phyloP scores from a whole-genome alignment of 371 early-diverging fungal genomes.

The Saksenaea oblongispora region DNA sequence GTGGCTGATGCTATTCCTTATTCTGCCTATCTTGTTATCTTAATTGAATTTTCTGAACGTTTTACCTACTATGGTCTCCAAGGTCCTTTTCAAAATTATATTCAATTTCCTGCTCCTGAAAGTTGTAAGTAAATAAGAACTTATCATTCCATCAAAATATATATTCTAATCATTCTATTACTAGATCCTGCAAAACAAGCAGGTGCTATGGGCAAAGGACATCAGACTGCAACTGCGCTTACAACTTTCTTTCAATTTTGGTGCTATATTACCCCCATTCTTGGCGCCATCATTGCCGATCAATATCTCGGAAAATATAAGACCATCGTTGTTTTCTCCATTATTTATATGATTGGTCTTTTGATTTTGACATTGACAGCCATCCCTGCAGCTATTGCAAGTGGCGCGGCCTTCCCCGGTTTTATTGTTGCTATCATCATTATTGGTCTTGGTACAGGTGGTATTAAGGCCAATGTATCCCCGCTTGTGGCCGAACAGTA shows the following conservation, averaged over 20 bases:
- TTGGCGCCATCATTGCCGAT: slow-evolving; percentile 87
- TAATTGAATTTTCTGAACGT: slow-evolving; percentile 79
- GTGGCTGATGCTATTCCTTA: slow-evolving; percentile 55
- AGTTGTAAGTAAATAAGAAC: slow-evolving; percentile 41
- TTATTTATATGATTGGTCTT: slow-evolving; percentile 76
- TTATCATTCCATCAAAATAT: too few relatives aligned
- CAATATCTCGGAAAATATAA: slow-evolving; percentile 82
- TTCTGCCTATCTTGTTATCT: slow-evolving; percentile 63
- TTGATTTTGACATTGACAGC: slow-evolving; percentile 65
- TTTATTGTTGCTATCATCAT: slow-evolving; percentile 67
- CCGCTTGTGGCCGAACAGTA: slow-evolving; percentile 52
- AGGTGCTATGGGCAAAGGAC: slow-evolving; percentile 50
- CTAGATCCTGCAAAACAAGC: slow-evolving; percentile 45
- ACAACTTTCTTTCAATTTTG: slow-evolving; percentile 81
- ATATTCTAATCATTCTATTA: slow-evolving; percentile 10
- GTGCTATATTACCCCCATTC: slow-evolving; percentile 77
- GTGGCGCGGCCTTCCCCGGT: slow-evolving; percentile 61
- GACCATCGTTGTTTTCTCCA: slow-evolving; percentile 71
- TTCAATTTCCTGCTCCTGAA: slow-evolving; percentile 51
- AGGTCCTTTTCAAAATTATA: slow-evolving; percentile 66
- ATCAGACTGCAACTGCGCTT: slow-evolving; percentile 63
- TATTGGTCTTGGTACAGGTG: slow-evolving; percentile 67
- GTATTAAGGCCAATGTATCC: slow-evolving; percentile 53
- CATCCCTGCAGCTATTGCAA: slow-evolving; percentile 53
- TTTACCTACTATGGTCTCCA: slow-evolving; percentile 74